Base-by-base conservation (phyloP, 1,139 yeast genomes). In the Blastobotrys capitulatus region DNA sequence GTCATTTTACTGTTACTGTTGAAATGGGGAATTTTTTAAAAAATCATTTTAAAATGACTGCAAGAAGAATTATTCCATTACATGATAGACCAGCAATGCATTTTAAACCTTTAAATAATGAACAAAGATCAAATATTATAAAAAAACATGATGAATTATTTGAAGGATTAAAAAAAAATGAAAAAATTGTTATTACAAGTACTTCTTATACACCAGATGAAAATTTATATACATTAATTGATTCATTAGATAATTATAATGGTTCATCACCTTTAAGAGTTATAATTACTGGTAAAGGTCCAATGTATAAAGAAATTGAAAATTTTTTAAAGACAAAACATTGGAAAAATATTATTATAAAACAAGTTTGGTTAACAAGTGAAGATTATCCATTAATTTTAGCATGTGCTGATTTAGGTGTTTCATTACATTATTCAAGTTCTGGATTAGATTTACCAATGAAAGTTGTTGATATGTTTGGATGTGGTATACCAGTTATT, bases 201-300 rank as follows among this genome's bases (percentile, higher is more conserved):
- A 92, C 99, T 0, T 88, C 97, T 0, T 94, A 89, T 65, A 92
- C 98, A 0, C 94, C 95, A 0, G 99, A 94, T 65, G 99, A 94
- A 67, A 96, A 94, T 63, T 79, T 92, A 52, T 72, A 72, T 42
- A 69, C 86, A 31, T 69, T 94, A 18, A 67, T 92, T 16, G 79
- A 82, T 16, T 89, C 96, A 0, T 71, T 92, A 51, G 75, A 76
- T 48, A 56, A 66, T 15, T 83, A 87, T 58, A 94, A 60, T 48
- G 34, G 35, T 7, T 7, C 25, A n/a, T 34, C 29, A 12, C 44
- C 48, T 0, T 59, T 92, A 1, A 67, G 80, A 35, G 77, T 88
- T 48, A 69, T 90, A 20, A 83, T 94, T 20, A 94, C 99, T 0
- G 99, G 99, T 0, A 92, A 90, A 63, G 99, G 99, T 0, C 98